These are phyloP conservation scores for Helotiales sp. DNA, from an alignment of 2,329 filamentous ascomycete species.

Conservation along the genomic window DNA sequence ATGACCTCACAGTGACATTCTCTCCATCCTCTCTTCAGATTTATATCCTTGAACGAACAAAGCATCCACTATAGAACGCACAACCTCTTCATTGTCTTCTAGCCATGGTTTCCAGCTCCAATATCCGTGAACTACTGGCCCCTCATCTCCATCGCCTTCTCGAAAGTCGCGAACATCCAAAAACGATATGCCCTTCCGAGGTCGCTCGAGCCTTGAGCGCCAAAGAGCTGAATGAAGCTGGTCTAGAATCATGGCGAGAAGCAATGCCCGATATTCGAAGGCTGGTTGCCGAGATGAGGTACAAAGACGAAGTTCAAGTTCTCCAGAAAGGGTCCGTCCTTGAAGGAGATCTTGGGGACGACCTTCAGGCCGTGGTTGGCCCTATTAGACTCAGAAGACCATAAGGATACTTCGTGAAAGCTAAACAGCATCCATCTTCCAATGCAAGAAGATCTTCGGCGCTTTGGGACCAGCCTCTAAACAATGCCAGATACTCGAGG, in stretches of 20 bases:
- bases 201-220: conserved; percentile 12
- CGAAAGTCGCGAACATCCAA: conserved; percentile 1
- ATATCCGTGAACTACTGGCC: not conserved
- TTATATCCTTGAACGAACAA: not conserved
- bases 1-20: too few species aligned
- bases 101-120: not conserved
- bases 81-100: not conserved
- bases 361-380: conserved; percentile 4
- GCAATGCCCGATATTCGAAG: conserved; percentile 8
- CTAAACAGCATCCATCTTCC: too few species aligned
- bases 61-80: not conserved
- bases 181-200: conserved; percentile 21
- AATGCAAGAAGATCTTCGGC: too few species aligned
- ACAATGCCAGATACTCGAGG: too few species aligned
- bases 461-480: too few species aligned
- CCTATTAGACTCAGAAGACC: conserved; percentile 14
- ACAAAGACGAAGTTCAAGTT: conserved; percentile 9
- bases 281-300: conserved; percentile 11
- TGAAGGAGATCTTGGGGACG: conserved; percentile 13
- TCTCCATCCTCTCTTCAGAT: too few species aligned
- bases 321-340: conserved; percentile 13
- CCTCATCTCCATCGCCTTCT: not conserved
- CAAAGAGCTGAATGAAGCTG: not conserved
- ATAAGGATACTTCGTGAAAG: too few species aligned
- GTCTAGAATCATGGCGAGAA: conserved; percentile 7